Percentiles rank a stretch among this genome's conserved stretches.
phyloP scores from a whole-genome alignment of 164 flowering plant species.

The Magnolia officinalis region DNA sequence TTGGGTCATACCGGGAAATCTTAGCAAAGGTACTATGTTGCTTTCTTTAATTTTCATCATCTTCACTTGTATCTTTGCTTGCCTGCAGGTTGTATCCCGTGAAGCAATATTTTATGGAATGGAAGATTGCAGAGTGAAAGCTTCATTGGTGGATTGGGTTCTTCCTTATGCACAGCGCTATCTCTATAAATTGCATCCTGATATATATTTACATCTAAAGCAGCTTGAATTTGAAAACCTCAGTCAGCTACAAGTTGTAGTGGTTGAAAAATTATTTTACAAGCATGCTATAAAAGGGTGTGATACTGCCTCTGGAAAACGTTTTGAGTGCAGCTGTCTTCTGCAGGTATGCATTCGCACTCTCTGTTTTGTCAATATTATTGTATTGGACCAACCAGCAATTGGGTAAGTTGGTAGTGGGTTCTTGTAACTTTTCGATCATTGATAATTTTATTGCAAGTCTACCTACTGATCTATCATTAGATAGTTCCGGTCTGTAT shows the following conservation, averaged over 20 bases:
- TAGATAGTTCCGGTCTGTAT: not conserved
- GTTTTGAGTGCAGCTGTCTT: slow-evolving; percentile 58
- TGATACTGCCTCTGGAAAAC: slow-evolving; percentile 46
- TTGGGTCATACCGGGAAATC: not conserved
- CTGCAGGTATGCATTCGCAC: slow-evolving; percentile 49
- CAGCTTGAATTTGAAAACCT: slow-evolving; percentile 40
- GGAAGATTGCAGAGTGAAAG: slow-evolving; percentile 39
- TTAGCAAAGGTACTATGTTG: not conserved
- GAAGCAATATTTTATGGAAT: slow-evolving; percentile 66
- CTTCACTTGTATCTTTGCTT: not conserved
- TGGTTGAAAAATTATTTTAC: slow-evolving; percentile 66
- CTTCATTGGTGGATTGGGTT: slow-evolving; percentile 67
- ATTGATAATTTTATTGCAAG: no score
- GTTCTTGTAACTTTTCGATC: no score
- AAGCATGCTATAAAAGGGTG: slow-evolving; percentile 52
- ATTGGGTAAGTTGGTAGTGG: no score
- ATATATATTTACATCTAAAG: slow-evolving; percentile 52
- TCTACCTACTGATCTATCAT: no score
- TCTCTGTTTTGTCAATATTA: not conserved
- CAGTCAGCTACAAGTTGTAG: slow-evolving; percentile 43
- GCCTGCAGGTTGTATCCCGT: slow-evolving; percentile 64
- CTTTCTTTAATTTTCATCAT: not conserved
- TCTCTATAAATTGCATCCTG: slow-evolving; percentile 46
- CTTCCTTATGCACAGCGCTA: slow-evolving; percentile 97
- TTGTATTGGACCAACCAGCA: no score